phyloP scores from a whole-genome alignment of 257 asterid genomes.

The Forsythia suspensa region DNA sequence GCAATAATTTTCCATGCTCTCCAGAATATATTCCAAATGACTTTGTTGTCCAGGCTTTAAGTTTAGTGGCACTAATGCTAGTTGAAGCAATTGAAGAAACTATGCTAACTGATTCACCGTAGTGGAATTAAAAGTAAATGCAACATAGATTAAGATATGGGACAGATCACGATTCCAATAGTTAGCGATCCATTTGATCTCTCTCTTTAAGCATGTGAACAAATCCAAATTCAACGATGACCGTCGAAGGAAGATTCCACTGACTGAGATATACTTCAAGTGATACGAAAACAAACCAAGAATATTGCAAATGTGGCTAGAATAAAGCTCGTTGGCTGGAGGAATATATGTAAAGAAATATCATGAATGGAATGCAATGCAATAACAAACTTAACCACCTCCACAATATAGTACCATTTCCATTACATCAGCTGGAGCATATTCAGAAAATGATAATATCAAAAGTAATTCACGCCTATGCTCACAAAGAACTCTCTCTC shows the following conservation, averaged over 20 bases:
- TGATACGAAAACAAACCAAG: background rate
- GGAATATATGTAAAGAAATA: background rate
- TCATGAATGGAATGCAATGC: conserved; percentile 1
- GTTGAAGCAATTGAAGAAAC: background rate
- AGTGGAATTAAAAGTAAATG: background rate
- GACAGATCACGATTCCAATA: conserved; percentile 10
- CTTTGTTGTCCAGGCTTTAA: no score
- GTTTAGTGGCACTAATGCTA: background rate
- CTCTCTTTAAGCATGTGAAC: background rate
- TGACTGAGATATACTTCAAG: background rate
- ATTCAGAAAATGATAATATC: background rate
- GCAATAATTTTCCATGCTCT: no score
- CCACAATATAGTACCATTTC: conserved; percentile 1
- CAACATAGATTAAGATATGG: background rate
- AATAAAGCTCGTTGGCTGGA: background rate
- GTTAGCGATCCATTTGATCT: background rate
- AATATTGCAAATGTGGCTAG: conserved; percentile 2
- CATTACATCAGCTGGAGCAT: conserved; percentile 9
- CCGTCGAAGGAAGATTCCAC: background rate
- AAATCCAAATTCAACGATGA: background rate
- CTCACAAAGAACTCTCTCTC: conserved; percentile 8
- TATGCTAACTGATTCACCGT: background rate
- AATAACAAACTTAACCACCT: background rate
- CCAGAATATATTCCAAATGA: no score
- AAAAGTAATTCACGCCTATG: background rate